Evolutionary conservation across 306 rosid genomes (phyloP), one percentile per base, ranked within the genome.

Genomic region (Castanea sativa): DNA sequence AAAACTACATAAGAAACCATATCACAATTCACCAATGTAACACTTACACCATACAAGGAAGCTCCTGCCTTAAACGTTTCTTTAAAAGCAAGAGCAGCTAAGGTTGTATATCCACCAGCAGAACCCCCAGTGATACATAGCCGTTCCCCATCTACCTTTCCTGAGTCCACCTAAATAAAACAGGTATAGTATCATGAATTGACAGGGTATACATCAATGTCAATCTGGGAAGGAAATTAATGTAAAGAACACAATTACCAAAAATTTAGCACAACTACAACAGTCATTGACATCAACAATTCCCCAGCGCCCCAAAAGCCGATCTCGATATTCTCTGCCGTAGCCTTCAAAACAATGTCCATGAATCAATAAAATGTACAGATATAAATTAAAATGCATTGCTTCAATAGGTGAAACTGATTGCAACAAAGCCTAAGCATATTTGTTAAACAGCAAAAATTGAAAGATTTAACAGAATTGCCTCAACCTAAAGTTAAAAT

Each of bases 61-160:
- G 98, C 92, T 41, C 99, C 99, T 0, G 98, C 98, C 82, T 89
- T 87, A 75, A 95, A 93, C 16, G 89, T 88, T 3, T 92, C 85
- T 79, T 82, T 85, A 67, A 95, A 95, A 74, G 96, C 97, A 71
- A 95, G 96, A 61, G 94, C 87, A 55, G 99, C 99, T 79, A 95
- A 90, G 85, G 98, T 95, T 53, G 99, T 93, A 83, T 95, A 95
- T 18, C 99, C 99, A 85, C 99, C 98, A 65, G 99, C 97, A 76
- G 99, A 95, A 73, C 82, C 98, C 23, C 98, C 99, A 10, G 95
- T 93, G 67, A 95, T 93, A 82, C 98, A 95, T 71, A 95, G 83
- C 10, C 96, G 82, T 61, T 91, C 86, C 59, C 80, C 91, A 84
- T 95, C 98, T 49, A 81, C 99, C 87, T 87, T 93, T 76, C 99